Evolutionary conservation across 352 stramenopile species (phyloP), one percentile per base, ranked within the genome.

Genomic region (Phytophthora podocarpi): DNA sequence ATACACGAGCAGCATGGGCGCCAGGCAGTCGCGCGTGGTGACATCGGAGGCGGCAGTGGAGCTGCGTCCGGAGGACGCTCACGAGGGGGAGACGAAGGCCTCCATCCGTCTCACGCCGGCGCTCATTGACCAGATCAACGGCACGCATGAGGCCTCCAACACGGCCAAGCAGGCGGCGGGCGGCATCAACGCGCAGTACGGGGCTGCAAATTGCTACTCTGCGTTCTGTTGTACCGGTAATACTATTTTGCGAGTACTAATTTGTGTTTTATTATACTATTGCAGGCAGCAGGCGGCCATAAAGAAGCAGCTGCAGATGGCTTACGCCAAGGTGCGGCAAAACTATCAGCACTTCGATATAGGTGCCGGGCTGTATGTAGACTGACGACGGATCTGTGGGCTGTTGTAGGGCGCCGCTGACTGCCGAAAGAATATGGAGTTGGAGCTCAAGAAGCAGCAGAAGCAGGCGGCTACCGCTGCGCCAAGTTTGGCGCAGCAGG

Each of bases 11-110:
- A 81, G 24, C 27, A 92, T 92, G 83, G 83, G 83, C 71, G 80
- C 78, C 59, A 89, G 88, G 71, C 83, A 89, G 69, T 91, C 83
- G 61, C 83, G 83, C 49, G 77, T 93, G 54, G 81, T 85, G 69
- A 70, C 77, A 51, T 82, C 72, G 24, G 81, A 91, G 28, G 61
- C 67, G 45, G 70, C 81, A 54, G 73, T 65, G 13, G 79, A 93
- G 67, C 67, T 90, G 46, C 70, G 68, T 58, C 65, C 66, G 15
- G 73, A 84, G 27, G 60, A 67, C 2, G 58, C 79, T 18, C 51
- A 69, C 31, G 76, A 90, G 13, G 68, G 71, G 26, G 72, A 78
- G 59, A 68, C 76, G 39, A 64, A 64, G 49, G 70, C 72, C n/a
- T 84, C 78, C 24, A 90, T 93, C 53, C 76, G 51, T 45, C 71